These are phyloP conservation scores for Pascua guehoae DNA, from an alignment of 1,284 basidiomycete genomes.

Conservation along the genomic window DNA sequence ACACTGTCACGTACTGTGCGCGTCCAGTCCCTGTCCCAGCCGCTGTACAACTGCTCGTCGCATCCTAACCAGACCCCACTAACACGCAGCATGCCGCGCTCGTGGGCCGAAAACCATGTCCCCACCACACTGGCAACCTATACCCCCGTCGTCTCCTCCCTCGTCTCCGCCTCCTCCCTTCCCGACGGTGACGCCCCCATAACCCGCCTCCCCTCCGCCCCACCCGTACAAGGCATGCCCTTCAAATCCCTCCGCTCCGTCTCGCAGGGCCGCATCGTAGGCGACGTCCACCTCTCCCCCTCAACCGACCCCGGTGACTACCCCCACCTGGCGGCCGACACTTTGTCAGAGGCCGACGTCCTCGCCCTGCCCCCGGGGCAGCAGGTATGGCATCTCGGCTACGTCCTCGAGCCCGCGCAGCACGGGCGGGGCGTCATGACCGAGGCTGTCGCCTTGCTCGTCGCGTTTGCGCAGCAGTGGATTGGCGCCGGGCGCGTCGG, in stretches of 20 bases:
- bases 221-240: slow-evolving; percentile 10
- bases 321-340: not conserved
- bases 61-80: no score
- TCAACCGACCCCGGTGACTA: not conserved
- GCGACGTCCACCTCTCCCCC: slow-evolving; percentile 14
- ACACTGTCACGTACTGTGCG: no score
- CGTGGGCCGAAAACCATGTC: no score
- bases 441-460: slow-evolving; percentile 9
- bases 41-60: no score
- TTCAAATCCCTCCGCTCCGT: slow-evolving; percentile 16
- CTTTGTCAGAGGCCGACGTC: not conserved
- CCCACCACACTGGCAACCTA: no score
- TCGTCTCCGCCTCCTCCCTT: no score
- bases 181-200: not conserved
- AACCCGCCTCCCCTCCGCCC: not conserved
- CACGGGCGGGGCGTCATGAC: slow-evolving; percentile 17
- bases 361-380: slow-evolving; percentile 1
- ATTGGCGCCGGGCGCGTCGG: slow-evolving; percentile 10
- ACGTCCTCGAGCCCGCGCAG: slow-evolving; percentile 14
- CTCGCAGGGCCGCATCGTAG: slow-evolving; percentile 9
- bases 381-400: slow-evolving; percentile 20
- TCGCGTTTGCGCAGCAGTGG: slow-evolving; percentile 7
- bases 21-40: no score
- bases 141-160: no score
- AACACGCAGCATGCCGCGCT: no score